Base-by-base conservation (phyloP, 345 rosid species). In the Noccaea caerulescens region DNA sequence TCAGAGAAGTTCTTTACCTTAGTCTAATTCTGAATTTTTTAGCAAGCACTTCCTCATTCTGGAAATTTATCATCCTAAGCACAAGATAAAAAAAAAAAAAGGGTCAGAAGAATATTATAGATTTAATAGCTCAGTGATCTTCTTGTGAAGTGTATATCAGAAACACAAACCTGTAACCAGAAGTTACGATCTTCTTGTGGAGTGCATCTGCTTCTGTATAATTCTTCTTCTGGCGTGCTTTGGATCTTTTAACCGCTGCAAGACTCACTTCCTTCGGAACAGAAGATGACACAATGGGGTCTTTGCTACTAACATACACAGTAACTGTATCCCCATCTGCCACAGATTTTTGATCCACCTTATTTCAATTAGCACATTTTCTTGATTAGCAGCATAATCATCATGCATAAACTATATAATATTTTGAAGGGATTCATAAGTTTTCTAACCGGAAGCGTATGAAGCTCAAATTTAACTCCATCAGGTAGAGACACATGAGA, bases 271-370 rank as follows among this genome's bases (percentile, higher is more conserved):
- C 86, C 72, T 63, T 70, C 1, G 97, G 97, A 55, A 94, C 75
- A 12, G 33, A 63, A 3, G 85, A 76, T 9, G 96, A 85, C 74
- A 91, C 97, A 63, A 88, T 45, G 0, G 89, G 83, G 43, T 84
- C 86, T 13, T 71, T 58, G 7, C 85, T 69, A 68, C 83, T 84
- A 25, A 91, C 97, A 39, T 84, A 94, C 41, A 86, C 96, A 2
- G 85, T 74, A 36, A 94, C 68, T 0, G 89, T 85, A 63, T 94
- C 99, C 32, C 98, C 97, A 82, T 94, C 99, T 5, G 91, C 47
- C 42, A 94, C 82, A 25, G 88, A 82, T 66, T 74, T 89, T 51
- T 85, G 80, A 77, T 86, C 96, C 74, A 94, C 92, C 97, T 94
- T 76, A 76, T 77, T 73, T 65, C 74, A 58, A 75, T 78, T 7